Conservation (phyloP, 2,329 filamentous ascomycete genomes). For the Trichoderma sp. region DNA sequence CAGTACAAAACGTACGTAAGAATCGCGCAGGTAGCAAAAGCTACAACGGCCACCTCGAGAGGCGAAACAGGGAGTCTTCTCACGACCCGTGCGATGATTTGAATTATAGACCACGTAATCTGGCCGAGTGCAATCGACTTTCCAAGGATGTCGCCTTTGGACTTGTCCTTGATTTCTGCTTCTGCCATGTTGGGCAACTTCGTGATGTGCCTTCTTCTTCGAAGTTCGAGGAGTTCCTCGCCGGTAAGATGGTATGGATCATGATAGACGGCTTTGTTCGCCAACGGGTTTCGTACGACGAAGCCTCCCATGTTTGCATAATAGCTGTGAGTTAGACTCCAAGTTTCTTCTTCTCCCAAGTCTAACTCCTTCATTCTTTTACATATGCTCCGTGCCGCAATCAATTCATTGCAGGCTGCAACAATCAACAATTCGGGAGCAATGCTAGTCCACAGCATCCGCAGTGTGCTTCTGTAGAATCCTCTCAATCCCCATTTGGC, state of each 20-base stretch:
- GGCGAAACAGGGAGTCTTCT: neutral
- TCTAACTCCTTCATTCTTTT: neutral
- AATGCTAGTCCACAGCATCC: neutral
- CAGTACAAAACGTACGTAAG: neutral
- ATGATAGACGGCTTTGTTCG: neutral
- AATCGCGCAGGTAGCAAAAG: neutral
- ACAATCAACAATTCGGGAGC: neutral
- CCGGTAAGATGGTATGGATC: neutral
- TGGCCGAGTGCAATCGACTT: neutral
- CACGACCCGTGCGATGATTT: neutral
- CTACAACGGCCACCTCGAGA: neutral
- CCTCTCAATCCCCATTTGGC: neutral
- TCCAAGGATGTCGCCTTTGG: neutral
- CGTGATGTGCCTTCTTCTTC: neutral
- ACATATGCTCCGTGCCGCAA: rapidly evolving
- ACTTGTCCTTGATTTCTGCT: neutral
- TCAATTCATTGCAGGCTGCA: neutral
- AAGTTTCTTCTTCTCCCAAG: neutral
- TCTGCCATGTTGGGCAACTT: neutral
- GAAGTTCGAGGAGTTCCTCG: neutral
- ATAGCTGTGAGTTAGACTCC: neutral
- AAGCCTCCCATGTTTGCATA: conserved; percentile 12
- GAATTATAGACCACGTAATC: neutral
- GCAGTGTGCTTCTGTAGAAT: neutral
- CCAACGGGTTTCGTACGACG: neutral